Conservation (phyloP, 2,329 filamentous ascomycete genomes). For the Xylariomycetidae sp. region DNA sequence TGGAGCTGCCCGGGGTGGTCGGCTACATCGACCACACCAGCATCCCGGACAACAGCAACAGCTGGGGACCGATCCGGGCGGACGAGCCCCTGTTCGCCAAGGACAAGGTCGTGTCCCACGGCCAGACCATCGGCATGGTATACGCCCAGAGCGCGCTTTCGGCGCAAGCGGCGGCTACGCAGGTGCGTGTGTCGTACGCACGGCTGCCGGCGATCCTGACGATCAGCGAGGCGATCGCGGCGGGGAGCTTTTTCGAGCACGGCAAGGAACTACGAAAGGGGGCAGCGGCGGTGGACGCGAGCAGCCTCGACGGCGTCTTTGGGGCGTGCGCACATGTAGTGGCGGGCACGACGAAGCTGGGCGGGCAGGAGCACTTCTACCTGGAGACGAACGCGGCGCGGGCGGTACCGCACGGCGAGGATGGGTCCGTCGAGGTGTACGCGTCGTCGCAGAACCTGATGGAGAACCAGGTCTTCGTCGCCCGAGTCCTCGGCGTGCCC, state of each 20-base stretch:
- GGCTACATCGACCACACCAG: slow-evolving; percentile 77
- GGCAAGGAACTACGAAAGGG: slow-evolving; percentile 77
- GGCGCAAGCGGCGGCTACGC: slow-evolving; percentile 71
- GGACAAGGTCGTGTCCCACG: slow-evolving; percentile 78
- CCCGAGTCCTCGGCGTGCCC: slow-evolving; percentile 73
- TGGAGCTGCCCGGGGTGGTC: slow-evolving; percentile 77
- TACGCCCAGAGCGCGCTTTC: slow-evolving; percentile 71
- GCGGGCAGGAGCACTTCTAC: slow-evolving; percentile 94
- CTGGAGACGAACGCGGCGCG: slow-evolving; percentile 82
- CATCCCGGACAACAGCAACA: slow-evolving; percentile 73
- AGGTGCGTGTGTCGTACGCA: slow-evolving; percentile 81
- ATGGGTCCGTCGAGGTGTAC: slow-evolving; percentile 89
- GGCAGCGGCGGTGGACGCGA: slow-evolving; percentile 34
- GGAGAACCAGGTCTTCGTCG: slow-evolving; percentile 80
- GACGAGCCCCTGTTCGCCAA: slow-evolving; percentile 89
- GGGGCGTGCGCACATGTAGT: slow-evolving; percentile 72
- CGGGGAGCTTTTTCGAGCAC: slow-evolving; percentile 77
- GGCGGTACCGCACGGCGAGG: slow-evolving; percentile 77
- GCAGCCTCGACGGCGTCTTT: slow-evolving; percentile 57
- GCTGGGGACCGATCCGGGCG: slow-evolving; percentile 72
- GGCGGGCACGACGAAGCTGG: slow-evolving; percentile 74
- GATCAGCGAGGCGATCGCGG: slow-evolving; percentile 87
- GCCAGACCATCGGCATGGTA: slow-evolving; percentile 85
- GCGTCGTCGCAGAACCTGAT: slow-evolving; percentile 86
- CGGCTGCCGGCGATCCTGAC: slow-evolving; percentile 83